These are phyloP conservation scores for Pichia deserticola DNA, from an alignment of 805 yeast genomes.

Conservation along the genomic window DNA sequence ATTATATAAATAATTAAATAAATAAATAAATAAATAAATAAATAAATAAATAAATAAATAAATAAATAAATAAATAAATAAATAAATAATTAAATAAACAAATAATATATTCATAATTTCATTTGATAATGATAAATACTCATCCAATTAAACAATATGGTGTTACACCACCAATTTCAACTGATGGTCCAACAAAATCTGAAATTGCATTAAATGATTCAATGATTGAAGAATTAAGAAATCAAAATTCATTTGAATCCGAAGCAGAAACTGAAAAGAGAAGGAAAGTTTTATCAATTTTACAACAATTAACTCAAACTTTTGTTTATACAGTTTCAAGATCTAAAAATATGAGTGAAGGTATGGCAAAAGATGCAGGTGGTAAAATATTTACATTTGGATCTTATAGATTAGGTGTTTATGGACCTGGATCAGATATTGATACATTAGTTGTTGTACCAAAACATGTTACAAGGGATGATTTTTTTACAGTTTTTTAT, in stretches of 20 bases:
- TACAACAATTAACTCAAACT: conserved; percentile 70
- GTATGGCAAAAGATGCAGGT: conserved; percentile 96
- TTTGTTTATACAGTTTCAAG: conserved; percentile 79
- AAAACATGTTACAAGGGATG: conserved; percentile 85
- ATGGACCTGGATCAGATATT: conserved; percentile 97
- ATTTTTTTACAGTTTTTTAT: conserved; percentile 79
- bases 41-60: too few relatives aligned
- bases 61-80: too few relatives aligned
- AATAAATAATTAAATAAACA: too few relatives aligned
- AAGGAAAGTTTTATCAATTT: conserved; percentile 57
- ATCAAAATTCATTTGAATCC: conserved; percentile 81
- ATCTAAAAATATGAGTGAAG: conserved; percentile 87
- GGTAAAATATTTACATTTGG: conserved; percentile 97
- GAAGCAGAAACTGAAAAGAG: conserved; percentile 79
- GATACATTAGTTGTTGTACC: conserved; percentile 97
- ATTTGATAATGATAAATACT: not conserved
- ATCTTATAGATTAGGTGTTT: conserved; percentile 89
- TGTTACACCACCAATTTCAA: conserved; percentile 77
- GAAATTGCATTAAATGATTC: conserved; percentile 72
- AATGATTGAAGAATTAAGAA: conserved; percentile 70
- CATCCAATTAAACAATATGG: conserved; percentile 39
- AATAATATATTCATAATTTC: too few relatives aligned
- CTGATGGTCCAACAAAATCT: conserved; percentile 74
- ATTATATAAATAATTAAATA: too few relatives aligned
- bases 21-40: too few relatives aligned